Conservation (phyloP, 768 basidiomycete species). For the Pleurotus tuber-regium region DNA sequence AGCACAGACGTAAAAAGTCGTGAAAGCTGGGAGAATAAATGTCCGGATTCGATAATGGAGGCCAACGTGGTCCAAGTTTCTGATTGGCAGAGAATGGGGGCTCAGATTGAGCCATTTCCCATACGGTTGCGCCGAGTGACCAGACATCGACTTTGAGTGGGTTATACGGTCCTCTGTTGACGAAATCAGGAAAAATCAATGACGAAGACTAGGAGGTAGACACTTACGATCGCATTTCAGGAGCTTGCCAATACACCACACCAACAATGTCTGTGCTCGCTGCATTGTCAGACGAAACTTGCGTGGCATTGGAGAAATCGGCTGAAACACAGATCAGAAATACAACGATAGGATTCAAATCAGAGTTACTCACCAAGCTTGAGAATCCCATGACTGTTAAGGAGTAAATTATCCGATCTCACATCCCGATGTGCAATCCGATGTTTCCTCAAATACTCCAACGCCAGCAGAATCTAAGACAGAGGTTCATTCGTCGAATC, state of each 20-base stretch:
- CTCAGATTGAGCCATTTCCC: constrained; percentile 75
- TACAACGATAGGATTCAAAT: neutral
- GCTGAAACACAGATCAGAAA: constrained; percentile 34
- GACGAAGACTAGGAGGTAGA: neutral
- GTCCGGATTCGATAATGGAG: constrained; percentile 55
- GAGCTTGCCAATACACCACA: constrained; percentile 84
- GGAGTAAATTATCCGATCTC: constrained; percentile 77
- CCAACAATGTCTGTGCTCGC: constrained; percentile 59
- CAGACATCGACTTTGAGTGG: constrained; percentile 75
- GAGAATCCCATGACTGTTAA: constrained; percentile 66
- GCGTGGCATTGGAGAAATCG: constrained; percentile 79
- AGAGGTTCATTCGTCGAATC: no score
- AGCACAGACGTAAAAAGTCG: constrained; percentile 68
- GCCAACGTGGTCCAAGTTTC: constrained; percentile 62
- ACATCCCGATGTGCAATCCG: constrained; percentile 82
- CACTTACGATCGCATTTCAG: constrained; percentile 70
- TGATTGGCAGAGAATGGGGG: constrained; percentile 69
- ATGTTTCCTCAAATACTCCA: constrained; percentile 62
- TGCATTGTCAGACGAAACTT: constrained; percentile 49
- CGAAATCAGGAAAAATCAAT: constrained; percentile 11
- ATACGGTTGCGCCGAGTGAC: constrained; percentile 81
- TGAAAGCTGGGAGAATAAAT: constrained; percentile 68
- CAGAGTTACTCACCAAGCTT: constrained; percentile 60
- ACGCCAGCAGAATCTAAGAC: constrained; percentile 56
- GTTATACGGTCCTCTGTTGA: constrained; percentile 61